These are phyloP conservation scores for Sordaria brevicollis DNA, from an alignment of 495 filamentous ascomycete genomes.

Conservation along the genomic window DNA sequence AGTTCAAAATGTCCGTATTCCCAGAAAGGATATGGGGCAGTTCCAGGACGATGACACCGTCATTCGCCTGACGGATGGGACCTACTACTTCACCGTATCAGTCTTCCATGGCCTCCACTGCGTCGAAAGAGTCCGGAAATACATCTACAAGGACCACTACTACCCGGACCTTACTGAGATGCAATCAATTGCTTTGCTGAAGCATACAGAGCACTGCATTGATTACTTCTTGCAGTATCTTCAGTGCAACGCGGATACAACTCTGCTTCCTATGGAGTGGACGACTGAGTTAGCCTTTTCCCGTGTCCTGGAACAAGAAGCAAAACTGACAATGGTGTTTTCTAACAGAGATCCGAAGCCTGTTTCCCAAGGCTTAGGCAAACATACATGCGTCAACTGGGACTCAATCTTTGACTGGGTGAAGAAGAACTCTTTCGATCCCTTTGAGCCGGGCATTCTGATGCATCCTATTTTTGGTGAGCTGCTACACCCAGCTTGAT, in stretches of 20 bases:
- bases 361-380: not conserved
- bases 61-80: conserved; percentile 1
- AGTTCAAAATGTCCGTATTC: not conserved
- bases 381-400: conserved; percentile 1
- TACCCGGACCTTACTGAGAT: not conserved
- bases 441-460: not conserved
- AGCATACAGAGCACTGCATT: conserved; percentile 3
- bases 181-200: not conserved
- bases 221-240: conserved; percentile 5
- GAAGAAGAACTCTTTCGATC: conserved; percentile 1
- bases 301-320: not conserved
- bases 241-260: conserved; percentile 6
- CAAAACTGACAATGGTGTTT: not conserved
- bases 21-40: not conserved
- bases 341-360: not conserved
- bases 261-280: conserved; percentile 4
- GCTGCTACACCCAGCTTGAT: not conserved
- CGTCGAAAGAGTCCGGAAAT: not conserved
- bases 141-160: conserved; percentile 1
- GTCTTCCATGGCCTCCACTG: conserved; percentile 3
- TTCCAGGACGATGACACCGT: not conserved
- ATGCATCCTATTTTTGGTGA: conserved; percentile 2
- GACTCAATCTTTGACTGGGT: not conserved
- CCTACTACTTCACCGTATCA: not conserved
- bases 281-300: not conserved